Conservation (phyloP, 2,329 filamentous ascomycete species). For the Teratosphaeria viscida region DNA sequence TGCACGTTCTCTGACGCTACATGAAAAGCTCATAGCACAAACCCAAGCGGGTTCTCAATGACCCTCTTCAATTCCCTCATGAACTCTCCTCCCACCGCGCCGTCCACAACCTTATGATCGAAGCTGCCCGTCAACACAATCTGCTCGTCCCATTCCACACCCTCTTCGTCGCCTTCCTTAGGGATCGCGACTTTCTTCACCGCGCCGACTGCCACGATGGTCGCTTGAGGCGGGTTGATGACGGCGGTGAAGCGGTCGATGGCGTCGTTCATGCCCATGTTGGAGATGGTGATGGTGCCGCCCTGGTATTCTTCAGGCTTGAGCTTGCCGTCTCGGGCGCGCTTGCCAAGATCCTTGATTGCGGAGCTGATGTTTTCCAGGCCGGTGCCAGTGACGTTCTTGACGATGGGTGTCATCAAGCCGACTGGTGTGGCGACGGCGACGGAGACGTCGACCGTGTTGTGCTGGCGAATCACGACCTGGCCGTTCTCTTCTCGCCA, state of each 20-base stretch:
- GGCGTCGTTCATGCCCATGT: constrained; percentile 99
- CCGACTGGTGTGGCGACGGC: constrained; percentile 87
- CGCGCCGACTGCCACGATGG: constrained; percentile 88
- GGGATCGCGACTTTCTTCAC: constrained; percentile 91
- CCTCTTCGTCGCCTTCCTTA: constrained; percentile 66
- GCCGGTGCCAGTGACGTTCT: constrained; percentile 74
- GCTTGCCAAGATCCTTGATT: constrained; percentile 95
- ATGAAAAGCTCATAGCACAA: constrained; percentile 58
- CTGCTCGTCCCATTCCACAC: constrained; percentile 89
- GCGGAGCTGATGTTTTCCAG: constrained; percentile 77
- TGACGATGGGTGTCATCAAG: constrained; percentile 96
- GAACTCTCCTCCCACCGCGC: constrained; percentile 92
- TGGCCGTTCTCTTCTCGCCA: constrained; percentile 73
- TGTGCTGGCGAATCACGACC: constrained; percentile 79
- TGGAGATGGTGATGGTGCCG: constrained; percentile 97
- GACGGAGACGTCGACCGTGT: constrained; percentile 86
- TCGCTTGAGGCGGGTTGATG: constrained; percentile 96
- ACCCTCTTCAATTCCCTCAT: constrained; percentile 96
- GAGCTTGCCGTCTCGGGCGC: constrained; percentile 91
- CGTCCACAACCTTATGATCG: constrained; percentile 98
- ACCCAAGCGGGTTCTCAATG: constrained; percentile 90
- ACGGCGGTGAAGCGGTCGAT: constrained; percentile 96
- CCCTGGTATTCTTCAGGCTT: constrained; percentile 99
- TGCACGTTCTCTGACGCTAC: no score
- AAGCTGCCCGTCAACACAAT: constrained; percentile 92